Percentiles rank a stretch among this genome's conserved stretches.
These are phyloP conservation scores for Pythium monospermum DNA, from an alignment of 352 stramenopile species.

Conservation along the genomic window DNA sequence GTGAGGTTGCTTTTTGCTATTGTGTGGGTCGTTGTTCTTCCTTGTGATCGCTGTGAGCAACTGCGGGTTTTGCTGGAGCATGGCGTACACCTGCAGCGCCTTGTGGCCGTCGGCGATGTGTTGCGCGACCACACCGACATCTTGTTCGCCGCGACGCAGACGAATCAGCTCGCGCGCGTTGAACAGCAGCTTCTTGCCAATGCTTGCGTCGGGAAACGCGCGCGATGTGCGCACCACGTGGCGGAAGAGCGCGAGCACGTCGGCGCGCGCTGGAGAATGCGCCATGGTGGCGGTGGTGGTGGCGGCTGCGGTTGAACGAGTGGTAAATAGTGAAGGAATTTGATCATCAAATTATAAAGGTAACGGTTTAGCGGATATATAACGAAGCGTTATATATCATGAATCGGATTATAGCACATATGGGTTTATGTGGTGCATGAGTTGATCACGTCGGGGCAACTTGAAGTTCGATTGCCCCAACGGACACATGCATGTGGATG, in stretches of 20 bases:
- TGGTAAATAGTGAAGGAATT: no score
- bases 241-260: constrained; percentile 65
- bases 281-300: no score
- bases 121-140: constrained; percentile 28
- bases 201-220: constrained; percentile 48
- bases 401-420: no score
- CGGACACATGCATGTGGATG: no score
- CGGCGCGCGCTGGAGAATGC: constrained; percentile 1
- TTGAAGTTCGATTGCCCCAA: no score
- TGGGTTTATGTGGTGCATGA: no score
- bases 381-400: no score
- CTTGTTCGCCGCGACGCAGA: constrained; percentile 48
- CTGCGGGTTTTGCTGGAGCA: constrained; percentile 36
- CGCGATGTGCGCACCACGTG: constrained; percentile 42
- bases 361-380: no score
- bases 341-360: no score
- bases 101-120: constrained; percentile 48
- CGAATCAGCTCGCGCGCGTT: constrained; percentile 70
- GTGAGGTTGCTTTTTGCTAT: constrained; percentile 22
- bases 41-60: constrained; percentile 56
- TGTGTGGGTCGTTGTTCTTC: constrained; percentile 27
- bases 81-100: constrained; percentile 53
- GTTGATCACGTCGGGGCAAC: no score
- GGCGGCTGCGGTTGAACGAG: no score
- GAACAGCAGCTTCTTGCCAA: constrained; percentile 67